These are phyloP conservation scores for Neonectria ditissima DNA, from an alignment of 2,329 filamentous ascomycete species.

Conservation along the genomic window DNA sequence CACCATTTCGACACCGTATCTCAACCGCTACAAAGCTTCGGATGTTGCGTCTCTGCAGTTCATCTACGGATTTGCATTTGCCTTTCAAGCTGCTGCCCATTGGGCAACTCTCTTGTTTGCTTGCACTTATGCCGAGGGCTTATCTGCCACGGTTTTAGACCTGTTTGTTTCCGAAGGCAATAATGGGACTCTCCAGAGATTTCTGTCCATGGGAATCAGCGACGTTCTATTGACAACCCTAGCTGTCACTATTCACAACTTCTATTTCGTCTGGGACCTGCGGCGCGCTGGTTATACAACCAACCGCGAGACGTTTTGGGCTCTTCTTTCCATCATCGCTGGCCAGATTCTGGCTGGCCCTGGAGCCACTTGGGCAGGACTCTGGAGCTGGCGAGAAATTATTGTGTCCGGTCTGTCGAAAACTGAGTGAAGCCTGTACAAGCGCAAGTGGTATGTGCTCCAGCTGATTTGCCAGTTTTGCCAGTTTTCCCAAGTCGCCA, in stretches of 20 bases:
- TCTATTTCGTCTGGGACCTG: constrained; percentile 41
- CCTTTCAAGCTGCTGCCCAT: constrained; percentile 6
- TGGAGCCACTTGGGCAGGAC: constrained; percentile 36
- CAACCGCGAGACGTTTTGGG: constrained; percentile 20
- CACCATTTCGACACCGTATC: not conserved
- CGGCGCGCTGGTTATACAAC: constrained; percentile 39
- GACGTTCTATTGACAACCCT: not conserved
- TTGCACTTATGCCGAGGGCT: not conserved
- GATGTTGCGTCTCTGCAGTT: constrained; percentile 3
- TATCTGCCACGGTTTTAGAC: accelerated
- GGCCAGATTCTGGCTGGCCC: constrained; percentile 36
- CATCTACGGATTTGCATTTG: constrained; percentile 9
- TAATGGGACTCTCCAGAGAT: too few relatives aligned
- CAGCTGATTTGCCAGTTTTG: too few relatives aligned
- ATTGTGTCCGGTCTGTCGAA: not conserved
- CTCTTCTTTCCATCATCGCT: constrained; percentile 1
- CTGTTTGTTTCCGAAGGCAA: not conserved
- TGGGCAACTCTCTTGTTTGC: not conserved
- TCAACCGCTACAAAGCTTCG: not conserved
- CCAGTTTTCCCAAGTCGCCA: too few relatives aligned
- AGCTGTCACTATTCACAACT: not conserved
- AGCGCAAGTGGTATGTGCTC: too few relatives aligned
- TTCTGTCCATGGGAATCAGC: not conserved
- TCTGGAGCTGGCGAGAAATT: constrained; percentile 44
- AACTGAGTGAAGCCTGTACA: too few relatives aligned